Evolutionary conservation across 805 yeast species (phyloP), one percentile per base, ranked within the genome.

Genomic region (Metschnikowia shivogae): DNA sequence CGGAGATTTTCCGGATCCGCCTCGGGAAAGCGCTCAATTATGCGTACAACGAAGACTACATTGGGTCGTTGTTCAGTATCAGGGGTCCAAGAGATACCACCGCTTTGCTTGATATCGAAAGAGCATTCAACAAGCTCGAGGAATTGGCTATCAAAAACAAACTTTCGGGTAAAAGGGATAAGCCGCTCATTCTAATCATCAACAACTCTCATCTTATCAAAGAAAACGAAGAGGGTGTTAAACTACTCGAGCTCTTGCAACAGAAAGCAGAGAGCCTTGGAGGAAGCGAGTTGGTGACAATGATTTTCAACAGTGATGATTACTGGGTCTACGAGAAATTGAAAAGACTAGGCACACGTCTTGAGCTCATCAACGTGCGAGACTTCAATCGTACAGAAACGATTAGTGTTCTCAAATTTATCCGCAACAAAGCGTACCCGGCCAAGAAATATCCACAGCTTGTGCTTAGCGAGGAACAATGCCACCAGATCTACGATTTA

Each of bases 71-170:
- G 44, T 87, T 87, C 54, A 82, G 89, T 12, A 84, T 87, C 39
- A 67, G 87, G 26, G 95, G 95, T 0, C 95, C 95, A 10, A 72
- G 95, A 46, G 95, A 87, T 50, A 84, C 93, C 5, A 85, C 90
- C 0, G 92, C 93, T 0, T 62, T 86, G 39, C 65, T 86, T 33
- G 95, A 86, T 58, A 86, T 87, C 36, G 95, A 87, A 60, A 69
- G 95, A 39, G 95, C 93, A 0, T 84, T 88, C 62, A 77, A 80
- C 48, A 84, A 83, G 51, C 64, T 87, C 8, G 95, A 88, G 57
- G 80, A 80, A 53, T 82, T 86, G 22, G 89, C 95, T 0, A 67
- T 84, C 2, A 53, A 59, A 39, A 62, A 82, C 44, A 72, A 68
- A 1, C 60, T 68, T 7, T 54, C 64, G 10, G 62, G 66, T 32